A percentile compares a stretch with the other conserved stretches of the same genome.
Conservation (phyloP, 1,284 basidiomycete species). For the Leccinum pachyderme region DNA sequence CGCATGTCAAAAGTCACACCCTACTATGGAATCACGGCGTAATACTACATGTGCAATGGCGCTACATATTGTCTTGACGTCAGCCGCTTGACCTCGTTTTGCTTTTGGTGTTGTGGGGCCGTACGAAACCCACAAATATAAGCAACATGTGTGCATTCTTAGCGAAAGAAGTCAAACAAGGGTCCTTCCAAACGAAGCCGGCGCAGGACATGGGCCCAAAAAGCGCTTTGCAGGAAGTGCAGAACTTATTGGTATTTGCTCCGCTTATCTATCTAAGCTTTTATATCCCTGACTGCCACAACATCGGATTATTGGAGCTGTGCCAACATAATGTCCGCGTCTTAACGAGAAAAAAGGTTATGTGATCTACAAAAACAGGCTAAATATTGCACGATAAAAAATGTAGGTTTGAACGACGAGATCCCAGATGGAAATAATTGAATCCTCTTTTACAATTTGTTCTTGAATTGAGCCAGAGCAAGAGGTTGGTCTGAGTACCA, state of each 20-base stretch:
- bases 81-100: neutral
- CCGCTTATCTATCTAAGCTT: neutral
- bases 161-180: neutral
- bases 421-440: neutral
- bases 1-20: neutral
- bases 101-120: neutral
- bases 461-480: slow-evolving; percentile 29
- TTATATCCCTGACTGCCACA: slow-evolving; percentile 6
- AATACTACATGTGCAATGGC: neutral
- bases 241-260: neutral
- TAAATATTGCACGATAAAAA: neutral
- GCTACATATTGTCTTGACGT: neutral
- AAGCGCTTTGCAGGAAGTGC: neutral
- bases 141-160: neutral
- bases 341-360: neutral
- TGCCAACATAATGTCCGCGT: neutral
- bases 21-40: neutral
- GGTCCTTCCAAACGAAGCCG: neutral
- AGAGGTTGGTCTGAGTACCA: slow-evolving; percentile 31
- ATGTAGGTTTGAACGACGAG: neutral
- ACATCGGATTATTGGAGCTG: neutral
- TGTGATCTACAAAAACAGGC: neutral
- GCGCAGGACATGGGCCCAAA: neutral
- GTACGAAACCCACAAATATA: neutral
- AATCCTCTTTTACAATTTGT: slow-evolving; percentile 15